phyloP scores from a whole-genome alignment of 2,329 filamentous ascomycete genomes.

The Pezicula carpinea region DNA sequence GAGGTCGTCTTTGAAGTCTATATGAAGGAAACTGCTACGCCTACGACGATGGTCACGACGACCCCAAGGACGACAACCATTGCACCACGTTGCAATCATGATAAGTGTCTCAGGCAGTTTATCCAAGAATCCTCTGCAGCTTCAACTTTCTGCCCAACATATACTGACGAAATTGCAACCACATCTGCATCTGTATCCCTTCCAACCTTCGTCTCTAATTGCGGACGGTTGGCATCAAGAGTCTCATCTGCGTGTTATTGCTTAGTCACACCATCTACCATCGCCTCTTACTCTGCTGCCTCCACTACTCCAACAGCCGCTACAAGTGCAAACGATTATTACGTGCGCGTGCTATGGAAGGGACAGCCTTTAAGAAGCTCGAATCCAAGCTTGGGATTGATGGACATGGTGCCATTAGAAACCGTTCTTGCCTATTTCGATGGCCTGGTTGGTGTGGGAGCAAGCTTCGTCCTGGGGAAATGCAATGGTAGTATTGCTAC shows the following conservation, averaged over 20 bases:
- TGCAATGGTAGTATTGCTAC: conserved; percentile 21
- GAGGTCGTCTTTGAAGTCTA: conserved; percentile 77
- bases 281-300: conserved; percentile 4
- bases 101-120: conserved; percentile 30
- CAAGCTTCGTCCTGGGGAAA: conserved; percentile 36
- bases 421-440: conserved; percentile 67
- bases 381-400: conserved; percentile 59
- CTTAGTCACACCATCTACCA: conserved; percentile 16
- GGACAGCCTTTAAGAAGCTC: conserved; percentile 64
- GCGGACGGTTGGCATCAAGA: conserved; percentile 15
- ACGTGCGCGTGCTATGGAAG: conserved; percentile 65
- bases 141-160: conserved; percentile 23
- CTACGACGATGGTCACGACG: conserved; percentile 9
- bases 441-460: conserved; percentile 56
- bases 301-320: conserved; percentile 6
- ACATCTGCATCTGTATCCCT: conserved; percentile 9
- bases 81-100: conserved; percentile 21
- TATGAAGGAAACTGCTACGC: conserved; percentile 30
- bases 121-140: conserved; percentile 20
- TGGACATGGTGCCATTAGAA: conserved; percentile 68
- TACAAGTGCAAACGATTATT: conserved; percentile 33
- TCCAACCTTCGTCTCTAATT: conserved; percentile 24
- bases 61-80: conserved; percentile 10
- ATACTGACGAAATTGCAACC: conserved; percentile 12
- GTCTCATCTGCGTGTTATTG: conserved; percentile 28